phyloP scores from a whole-genome alignment of 306 rosid species.

The Citrullus amarus region DNA sequence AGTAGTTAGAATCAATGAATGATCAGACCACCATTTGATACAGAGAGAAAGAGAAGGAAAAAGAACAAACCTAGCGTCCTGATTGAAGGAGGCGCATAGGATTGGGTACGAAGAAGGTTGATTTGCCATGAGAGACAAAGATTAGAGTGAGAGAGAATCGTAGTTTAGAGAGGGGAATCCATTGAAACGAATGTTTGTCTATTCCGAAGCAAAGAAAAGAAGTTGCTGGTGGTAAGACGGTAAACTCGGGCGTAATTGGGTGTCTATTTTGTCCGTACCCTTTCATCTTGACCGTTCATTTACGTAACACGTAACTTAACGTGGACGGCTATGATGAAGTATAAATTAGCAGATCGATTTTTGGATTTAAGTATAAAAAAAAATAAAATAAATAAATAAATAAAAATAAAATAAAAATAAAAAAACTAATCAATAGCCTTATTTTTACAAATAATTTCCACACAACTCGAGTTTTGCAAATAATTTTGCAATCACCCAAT shows the following conservation, averaged over 20 bases:
- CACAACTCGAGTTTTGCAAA: too few relatives aligned
- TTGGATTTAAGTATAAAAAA: too few relatives aligned
- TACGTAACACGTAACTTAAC: too few relatives aligned
- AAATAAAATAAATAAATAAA: too few relatives aligned
- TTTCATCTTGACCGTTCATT: too few relatives aligned
- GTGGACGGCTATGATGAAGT: too few relatives aligned
- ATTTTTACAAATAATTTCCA: too few relatives aligned
- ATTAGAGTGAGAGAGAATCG: background rate
- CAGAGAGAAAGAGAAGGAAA: background rate
- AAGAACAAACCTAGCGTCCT: constrained; percentile 50
- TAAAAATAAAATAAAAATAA: too few relatives aligned
- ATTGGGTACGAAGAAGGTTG: constrained; percentile 46
- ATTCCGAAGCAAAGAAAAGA: background rate
- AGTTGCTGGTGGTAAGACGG: background rate
- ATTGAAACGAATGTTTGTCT: background rate
- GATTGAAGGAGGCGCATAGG: constrained; percentile 88
- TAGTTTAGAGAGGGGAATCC: background rate
- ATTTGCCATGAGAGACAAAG: constrained; percentile 31
- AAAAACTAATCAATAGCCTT: too few relatives aligned
- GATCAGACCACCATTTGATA: background rate
- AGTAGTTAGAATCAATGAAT: background rate
- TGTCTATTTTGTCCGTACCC: background rate
- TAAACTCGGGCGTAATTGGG: background rate
- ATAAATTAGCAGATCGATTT: too few relatives aligned
- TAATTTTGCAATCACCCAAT: too few relatives aligned